Percentiles rank a stretch among this genome's conserved stretches.
phyloP scores from a whole-genome alignment of 805 yeast genomes.

The Tetrapisispora arboricola region DNA sequence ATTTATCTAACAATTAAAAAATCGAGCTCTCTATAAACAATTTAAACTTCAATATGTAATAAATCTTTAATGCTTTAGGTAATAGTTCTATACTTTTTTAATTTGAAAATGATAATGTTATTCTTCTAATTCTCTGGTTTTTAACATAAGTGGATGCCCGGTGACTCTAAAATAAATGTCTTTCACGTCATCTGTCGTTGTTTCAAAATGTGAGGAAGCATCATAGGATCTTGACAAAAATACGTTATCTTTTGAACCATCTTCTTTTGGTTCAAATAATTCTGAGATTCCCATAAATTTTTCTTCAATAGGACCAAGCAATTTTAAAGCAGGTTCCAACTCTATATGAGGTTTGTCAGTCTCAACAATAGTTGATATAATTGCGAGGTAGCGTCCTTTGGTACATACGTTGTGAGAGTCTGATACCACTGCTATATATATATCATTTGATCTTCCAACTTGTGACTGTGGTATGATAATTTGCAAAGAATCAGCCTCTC shows the following conservation, averaged over 20 bases:
- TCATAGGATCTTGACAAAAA: conserved; percentile 86
- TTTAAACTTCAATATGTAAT: too few relatives aligned
- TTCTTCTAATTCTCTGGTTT: conserved; percentile 52
- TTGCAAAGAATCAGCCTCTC: conserved; percentile 80
- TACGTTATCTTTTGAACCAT: conserved; percentile 71
- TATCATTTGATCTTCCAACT: conserved; percentile 84
- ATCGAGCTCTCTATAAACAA: too few relatives aligned
- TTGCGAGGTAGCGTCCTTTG: conserved; percentile 82
- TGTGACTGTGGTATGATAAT: conserved; percentile 95
- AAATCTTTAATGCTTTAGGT: too few relatives aligned
- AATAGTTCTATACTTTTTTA: too few relatives aligned
- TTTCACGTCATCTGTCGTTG: conserved; percentile 93
- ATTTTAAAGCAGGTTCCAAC: conserved; percentile 85
- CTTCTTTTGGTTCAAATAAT: conserved; percentile 74
- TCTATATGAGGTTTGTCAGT: conserved; percentile 89
- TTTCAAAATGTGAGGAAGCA: conserved; percentile 89
- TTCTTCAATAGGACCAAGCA: conserved; percentile 70
- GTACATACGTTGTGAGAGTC: conserved; percentile 84
- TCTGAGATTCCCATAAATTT: conserved; percentile 93
- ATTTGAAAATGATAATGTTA: conserved; percentile 33
- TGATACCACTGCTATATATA: conserved; percentile 84
- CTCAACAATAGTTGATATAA: conserved; percentile 88
- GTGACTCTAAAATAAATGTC: conserved; percentile 86
- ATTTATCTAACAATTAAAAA: too few relatives aligned
- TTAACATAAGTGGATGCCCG: conserved; percentile 83